Conservation (phyloP, 2,329 filamentous ascomycete genomes). For the Fusarium bactridioides region DNA sequence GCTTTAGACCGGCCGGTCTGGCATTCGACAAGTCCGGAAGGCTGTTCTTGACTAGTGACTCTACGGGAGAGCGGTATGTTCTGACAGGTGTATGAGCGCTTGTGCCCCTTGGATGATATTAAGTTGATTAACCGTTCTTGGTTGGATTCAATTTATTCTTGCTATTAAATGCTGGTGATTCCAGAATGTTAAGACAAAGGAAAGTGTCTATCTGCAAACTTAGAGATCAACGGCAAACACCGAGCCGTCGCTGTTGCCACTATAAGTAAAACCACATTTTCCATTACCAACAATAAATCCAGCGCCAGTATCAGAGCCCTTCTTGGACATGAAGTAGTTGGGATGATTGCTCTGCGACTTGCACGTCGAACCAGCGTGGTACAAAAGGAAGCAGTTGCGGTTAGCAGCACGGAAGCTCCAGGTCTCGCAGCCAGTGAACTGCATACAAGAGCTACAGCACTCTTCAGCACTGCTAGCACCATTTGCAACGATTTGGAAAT, state of each 20-base stretch:
- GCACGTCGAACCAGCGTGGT: neutral
- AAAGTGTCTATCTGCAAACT: too few relatives aligned
- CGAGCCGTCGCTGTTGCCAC: neutral
- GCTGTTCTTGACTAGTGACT: slow-evolving; percentile 3
- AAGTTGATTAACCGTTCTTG: accelerated
- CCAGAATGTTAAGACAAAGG: accelerated
- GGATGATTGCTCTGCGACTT: neutral
- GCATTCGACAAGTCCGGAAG: neutral
- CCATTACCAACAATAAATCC: slow-evolving; percentile 1
- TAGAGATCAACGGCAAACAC: neutral
- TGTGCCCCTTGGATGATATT: accelerated
- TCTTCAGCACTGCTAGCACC: neutral
- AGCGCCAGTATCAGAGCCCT: neutral
- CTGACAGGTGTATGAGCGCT: neutral
- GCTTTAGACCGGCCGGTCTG: neutral
- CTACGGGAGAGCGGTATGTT: neutral
- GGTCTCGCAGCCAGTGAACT: neutral
- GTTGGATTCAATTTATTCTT: neutral
- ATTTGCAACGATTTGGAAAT: neutral
- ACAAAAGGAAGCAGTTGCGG: slow-evolving; percentile 14
- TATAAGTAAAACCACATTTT: slow-evolving; percentile 2
- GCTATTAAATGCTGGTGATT: accelerated
- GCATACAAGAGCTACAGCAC: slow-evolving; percentile 6
- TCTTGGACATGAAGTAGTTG: slow-evolving; percentile 7
- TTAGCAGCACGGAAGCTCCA: neutral